Evolutionary conservation across 2,329 filamentous ascomycete species (phyloP).

Genomic region (Clarireedia homoeocarpa): DNA sequence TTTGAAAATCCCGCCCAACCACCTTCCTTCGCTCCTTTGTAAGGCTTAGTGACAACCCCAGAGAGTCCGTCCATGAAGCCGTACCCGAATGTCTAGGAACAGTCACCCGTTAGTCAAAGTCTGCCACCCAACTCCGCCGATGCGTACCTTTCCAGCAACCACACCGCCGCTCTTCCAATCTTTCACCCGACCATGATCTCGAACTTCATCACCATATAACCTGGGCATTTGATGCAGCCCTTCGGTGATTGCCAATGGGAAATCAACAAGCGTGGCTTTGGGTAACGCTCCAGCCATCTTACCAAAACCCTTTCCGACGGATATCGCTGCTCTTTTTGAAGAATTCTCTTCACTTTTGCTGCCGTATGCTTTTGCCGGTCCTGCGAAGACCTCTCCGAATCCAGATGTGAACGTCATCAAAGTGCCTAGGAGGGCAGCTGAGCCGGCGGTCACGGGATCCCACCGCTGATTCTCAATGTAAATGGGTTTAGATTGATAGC

Average conservation of each 20-base stretch:
- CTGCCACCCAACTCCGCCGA: not conserved
- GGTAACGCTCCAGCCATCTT: constrained; percentile 1
- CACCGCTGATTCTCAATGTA: not conserved
- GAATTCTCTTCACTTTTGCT: not conserved
- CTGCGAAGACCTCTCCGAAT: not conserved
- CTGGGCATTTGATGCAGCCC: constrained; percentile 9
- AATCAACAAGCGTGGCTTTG: constrained; percentile 9
- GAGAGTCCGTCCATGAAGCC: constrained; percentile 9
- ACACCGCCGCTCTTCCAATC: constrained; percentile 9
- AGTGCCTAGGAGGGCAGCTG: not conserved
- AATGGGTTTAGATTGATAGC: not conserved
- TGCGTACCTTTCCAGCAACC: constrained; percentile 7
- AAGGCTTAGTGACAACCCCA: constrained; percentile 6
- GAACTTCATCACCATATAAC: constrained; percentile 8
- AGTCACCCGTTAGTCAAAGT: not conserved
- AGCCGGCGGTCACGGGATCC: not conserved
- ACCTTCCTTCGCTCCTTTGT: constrained; percentile 9
- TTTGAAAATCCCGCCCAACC: constrained; percentile 8
- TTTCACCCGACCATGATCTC: constrained; percentile 7
- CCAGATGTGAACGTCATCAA: not conserved
- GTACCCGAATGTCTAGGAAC: constrained; percentile 5
- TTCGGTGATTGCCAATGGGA: constrained; percentile 7
- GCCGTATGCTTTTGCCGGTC: not conserved
- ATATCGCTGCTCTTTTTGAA: not conserved
- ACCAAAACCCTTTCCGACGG: constrained; percentile 6